Conservation (phyloP, 192 early-diverging fungal genomes). For the Tieghemiomyces parasiticus region DNA sequence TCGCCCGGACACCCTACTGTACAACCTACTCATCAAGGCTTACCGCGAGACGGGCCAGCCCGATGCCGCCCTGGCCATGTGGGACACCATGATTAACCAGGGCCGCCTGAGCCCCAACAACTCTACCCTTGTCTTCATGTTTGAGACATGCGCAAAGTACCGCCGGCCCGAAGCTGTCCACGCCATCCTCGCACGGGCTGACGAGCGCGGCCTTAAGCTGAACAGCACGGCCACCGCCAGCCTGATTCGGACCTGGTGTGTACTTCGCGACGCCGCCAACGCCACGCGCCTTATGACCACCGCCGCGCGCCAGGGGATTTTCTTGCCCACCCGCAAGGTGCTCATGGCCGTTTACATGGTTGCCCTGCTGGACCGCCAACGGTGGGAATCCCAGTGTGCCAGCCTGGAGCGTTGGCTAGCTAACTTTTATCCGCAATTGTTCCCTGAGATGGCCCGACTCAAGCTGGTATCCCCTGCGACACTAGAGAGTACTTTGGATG, state of each 20-base stretch:
- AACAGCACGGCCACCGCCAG: background rate
- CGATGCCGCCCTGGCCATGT: background rate
- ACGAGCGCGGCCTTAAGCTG: background rate
- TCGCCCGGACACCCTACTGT: background rate
- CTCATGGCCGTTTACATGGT: slow-evolving; percentile 2
- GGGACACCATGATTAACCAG: background rate
- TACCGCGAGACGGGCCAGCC: background rate
- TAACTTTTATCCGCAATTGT: background rate
- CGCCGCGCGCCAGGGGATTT: background rate
- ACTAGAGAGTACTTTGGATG: slow-evolving; percentile 1
- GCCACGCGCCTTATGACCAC: background rate
- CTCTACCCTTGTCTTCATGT: slow-evolving; percentile 6
- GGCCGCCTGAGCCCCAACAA: background rate
- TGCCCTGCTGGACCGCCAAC: background rate
- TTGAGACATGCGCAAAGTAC: slow-evolving; percentile 6
- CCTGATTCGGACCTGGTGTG: background rate
- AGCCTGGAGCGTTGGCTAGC: background rate
- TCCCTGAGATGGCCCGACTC: slow-evolving; percentile 9
- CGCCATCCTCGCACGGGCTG: background rate
- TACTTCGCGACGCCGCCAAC: background rate
- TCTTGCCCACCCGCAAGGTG: slow-evolving; percentile 3
- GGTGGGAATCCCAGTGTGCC: background rate
- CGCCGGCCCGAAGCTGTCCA: background rate
- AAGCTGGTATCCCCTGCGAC: background rate
- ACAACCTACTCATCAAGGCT: background rate